Base-by-base conservation (phyloP, 148 eudicot species). In the Dysphania ambrosioides region DNA sequence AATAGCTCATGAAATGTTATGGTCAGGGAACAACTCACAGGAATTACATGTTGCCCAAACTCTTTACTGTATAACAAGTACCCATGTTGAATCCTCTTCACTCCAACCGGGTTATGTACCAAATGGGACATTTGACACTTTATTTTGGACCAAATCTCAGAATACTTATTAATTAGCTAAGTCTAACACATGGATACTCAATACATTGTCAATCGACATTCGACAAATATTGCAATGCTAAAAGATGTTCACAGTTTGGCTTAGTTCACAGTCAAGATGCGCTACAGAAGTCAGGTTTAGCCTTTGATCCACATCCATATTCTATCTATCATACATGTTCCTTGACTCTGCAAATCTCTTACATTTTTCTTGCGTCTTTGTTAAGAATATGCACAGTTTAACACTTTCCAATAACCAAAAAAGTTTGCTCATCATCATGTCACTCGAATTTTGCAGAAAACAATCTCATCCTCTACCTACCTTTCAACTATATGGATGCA, bases 1-100 rank as follows among this genome's bases (percentile, higher is more conserved):
- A n/a, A 67, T 72, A 69, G 23, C 59, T 53, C 51, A 66, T 38
- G 24, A 32, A 66, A 6, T 58, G 56, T 21, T 68, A 18, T 69
- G 0, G 26, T 62, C 35, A 58, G 44, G 59, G 31, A 77, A 61
- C 12, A 42, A 15, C 1, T 41, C 44, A 16, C 30, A 21, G 59
- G 32, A 32, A 44, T 77, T 5, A 18, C 16, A 47, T 16, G 53
- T 47, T 13, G 53, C 53, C 16, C n/a, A n/a, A n/a, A n/a, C 21
- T 47, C 53, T 42, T 42, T 47, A 47, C 16, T 13, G 13, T 47
- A 47, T 21, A 18, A 0, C 16, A 47, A 47, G 53, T n/a, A n/a
- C 16, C 21, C 21, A 6, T 16, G 53, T 47, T 16, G 18, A 21
- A 47, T 16, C 53, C 4, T 47, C 16, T 18, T 13, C 53, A 47